Percentiles rank a stretch among this genome's conserved stretches.
phyloP scores from a whole-genome alignment of 2,329 filamentous ascomycete species.

The Lithohypha guttulata region DNA sequence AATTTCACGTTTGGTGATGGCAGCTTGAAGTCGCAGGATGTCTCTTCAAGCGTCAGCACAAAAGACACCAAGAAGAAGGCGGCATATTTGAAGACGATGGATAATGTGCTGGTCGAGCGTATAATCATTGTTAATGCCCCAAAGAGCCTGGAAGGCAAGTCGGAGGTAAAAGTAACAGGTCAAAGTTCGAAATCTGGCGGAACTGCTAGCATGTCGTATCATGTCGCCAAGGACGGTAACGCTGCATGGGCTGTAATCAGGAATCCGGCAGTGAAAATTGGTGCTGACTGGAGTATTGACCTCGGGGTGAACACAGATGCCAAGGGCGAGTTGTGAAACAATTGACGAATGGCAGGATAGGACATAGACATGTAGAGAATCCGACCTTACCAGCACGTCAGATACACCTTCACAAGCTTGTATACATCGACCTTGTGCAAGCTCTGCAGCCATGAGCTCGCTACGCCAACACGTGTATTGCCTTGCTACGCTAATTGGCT shows the following conservation, averaged over 20 bases:
- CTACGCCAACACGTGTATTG: too few species aligned
- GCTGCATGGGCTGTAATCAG: conserved; percentile 55
- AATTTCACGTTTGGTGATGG: conserved; percentile 56
- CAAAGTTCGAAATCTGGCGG: conserved; percentile 34
- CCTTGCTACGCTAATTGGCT: too few species aligned
- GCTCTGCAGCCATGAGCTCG: too few species aligned
- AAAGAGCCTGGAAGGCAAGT: conserved; percentile 55
- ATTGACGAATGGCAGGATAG: neutral
- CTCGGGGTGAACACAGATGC: conserved; percentile 29
- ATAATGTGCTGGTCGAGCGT: conserved; percentile 67
- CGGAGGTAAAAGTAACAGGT: conserved; percentile 41
- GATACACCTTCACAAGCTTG: too few species aligned
- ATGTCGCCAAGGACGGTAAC: conserved; percentile 41
- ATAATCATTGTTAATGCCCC: conserved; percentile 75
- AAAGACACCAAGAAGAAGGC: conserved; percentile 53
- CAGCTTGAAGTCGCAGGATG: conserved; percentile 58
- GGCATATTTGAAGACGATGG: conserved; percentile 69
- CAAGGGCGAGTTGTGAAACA: conserved; percentile 17
- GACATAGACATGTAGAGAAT: neutral
- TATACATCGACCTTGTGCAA: too few species aligned
- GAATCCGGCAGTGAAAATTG: conserved; percentile 51
- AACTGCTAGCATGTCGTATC: conserved; percentile 51
- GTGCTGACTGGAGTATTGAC: conserved; percentile 52
- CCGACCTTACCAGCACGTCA: too few species aligned
- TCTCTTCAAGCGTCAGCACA: conserved; percentile 30